These are phyloP conservation scores for Penicillium taxi DNA, from an alignment of 495 filamentous ascomycete genomes.

Conservation along the genomic window DNA sequence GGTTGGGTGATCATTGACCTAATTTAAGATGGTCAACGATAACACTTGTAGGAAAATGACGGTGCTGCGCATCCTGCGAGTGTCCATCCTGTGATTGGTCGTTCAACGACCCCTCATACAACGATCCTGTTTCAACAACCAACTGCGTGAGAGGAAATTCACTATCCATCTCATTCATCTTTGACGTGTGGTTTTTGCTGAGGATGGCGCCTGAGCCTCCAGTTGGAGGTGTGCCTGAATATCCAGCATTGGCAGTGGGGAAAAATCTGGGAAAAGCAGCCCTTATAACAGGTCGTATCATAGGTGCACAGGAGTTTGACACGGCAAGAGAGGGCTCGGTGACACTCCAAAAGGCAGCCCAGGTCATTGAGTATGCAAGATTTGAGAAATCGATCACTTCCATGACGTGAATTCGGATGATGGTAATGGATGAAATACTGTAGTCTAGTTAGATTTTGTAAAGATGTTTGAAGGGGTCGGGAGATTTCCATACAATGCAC, in stretches of 20 bases:
- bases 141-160: constrained; percentile 12
- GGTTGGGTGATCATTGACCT: no score
- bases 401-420: constrained; percentile 18
- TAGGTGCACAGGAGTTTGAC: constrained; percentile 16
- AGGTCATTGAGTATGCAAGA: constrained; percentile 19
- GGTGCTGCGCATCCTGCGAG: constrained; percentile 3
- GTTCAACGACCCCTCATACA: constrained; percentile 6
- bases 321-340: constrained; percentile 18
- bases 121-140: background rate
- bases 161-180: constrained; percentile 12
- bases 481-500: constrained; percentile 9
- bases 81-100: constrained; percentile 7
- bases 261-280: constrained; percentile 11
- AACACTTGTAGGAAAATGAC: constrained; percentile 1
- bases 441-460: background rate
- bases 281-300: constrained; percentile 18
- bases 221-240: constrained; percentile 8
- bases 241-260: constrained; percentile 7
- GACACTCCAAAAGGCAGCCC: constrained; percentile 22
- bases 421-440: constrained; percentile 21
- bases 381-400: constrained; percentile 14
- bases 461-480: no score
- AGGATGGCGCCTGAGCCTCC: background rate
- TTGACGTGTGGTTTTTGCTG: constrained; percentile 6
- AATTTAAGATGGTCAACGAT: background rate